Percentiles rank a stretch among this genome's conserved stretches.
Evolutionary conservation across 352 stramenopile species (phyloP).

Genomic region (Hyaloperonospora arabidopsidis): DNA sequence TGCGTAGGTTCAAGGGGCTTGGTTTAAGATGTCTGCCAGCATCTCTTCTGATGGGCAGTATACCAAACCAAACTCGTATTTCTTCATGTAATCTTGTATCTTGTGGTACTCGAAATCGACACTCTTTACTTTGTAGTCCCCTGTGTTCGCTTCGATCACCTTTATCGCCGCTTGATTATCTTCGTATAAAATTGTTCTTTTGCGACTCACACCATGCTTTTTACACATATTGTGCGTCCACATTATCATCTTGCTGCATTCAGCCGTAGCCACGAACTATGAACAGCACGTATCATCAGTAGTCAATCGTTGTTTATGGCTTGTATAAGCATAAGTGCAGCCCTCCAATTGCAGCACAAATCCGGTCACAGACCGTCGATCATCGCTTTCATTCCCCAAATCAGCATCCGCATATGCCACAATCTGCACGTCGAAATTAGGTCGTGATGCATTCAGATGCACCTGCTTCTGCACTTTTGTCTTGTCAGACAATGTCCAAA

Average conservation of each 20-base stretch:
- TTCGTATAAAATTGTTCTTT: neutral
- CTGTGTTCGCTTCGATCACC: neutral
- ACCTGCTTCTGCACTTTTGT: no score
- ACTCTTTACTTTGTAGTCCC: constrained; percentile 1
- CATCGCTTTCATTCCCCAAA: constrained; percentile 10
- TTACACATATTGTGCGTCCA: constrained; percentile 12
- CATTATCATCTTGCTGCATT: constrained; percentile 8
- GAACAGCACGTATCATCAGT: constrained; percentile 6
- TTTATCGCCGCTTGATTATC: constrained; percentile 2
- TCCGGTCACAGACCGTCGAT: constrained; percentile 6
- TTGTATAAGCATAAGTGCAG: constrained; percentile 7
- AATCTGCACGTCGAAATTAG: neutral
- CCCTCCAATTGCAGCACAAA: constrained; percentile 9
- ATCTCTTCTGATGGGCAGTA: neutral
- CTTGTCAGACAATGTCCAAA: no score
- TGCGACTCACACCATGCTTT: neutral
- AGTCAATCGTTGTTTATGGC: constrained; percentile 3
- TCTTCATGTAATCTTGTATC: neutral
- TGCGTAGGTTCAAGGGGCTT: neutral
- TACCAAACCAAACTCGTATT: neutral
- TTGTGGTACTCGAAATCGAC: constrained; percentile 6
- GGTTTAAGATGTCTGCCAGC: constrained; percentile 4
- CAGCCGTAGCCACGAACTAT: constrained; percentile 7
- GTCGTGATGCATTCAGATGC: no score
- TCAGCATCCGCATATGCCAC: constrained; percentile 7